Percentiles rank a stretch among this genome's conserved stretches.
Evolutionary conservation across 2,329 filamentous ascomycete genomes (phyloP).

Genomic region (Alternaria solani): DNA sequence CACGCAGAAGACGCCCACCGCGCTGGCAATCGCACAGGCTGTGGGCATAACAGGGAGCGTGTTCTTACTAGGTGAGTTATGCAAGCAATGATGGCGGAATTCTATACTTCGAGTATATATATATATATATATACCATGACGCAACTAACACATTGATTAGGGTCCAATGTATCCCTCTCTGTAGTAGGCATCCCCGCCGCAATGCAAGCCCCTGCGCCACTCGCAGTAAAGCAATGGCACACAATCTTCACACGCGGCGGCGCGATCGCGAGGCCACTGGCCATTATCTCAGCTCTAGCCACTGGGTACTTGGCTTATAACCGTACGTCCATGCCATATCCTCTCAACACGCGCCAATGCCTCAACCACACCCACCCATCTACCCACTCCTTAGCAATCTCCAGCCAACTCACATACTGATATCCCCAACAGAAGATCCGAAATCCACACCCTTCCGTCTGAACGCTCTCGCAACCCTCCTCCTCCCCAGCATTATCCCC

Average conservation of each 20-base stretch:
- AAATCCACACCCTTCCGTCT: conserved; percentile 50
- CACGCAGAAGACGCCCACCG: conserved; percentile 34
- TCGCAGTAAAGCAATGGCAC: conserved; percentile 66
- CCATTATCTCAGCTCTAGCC: conserved; percentile 52
- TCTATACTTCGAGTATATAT: background rate
- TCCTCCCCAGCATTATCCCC: conserved; percentile 59
- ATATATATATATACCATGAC: background rate
- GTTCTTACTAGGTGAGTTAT: conserved; percentile 52
- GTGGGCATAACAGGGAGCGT: conserved; percentile 62
- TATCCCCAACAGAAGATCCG: conserved; percentile 27
- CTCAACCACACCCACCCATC: background rate
- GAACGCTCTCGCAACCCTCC: conserved; percentile 57
- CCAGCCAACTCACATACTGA: background rate
- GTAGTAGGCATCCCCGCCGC: conserved; percentile 60
- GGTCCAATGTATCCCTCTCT: conserved; percentile 43
- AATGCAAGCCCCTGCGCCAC: conserved; percentile 62
- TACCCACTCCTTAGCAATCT: background rate
- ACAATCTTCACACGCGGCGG: conserved; percentile 54
- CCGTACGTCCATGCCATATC: conserved; percentile 30
- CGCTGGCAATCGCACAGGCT: conserved; percentile 59
- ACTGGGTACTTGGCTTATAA: conserved; percentile 59
- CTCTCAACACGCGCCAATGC: too few species aligned
- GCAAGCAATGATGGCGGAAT: background rate
- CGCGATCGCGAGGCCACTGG: conserved; percentile 51
- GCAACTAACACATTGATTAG: background rate